Conservation (phyloP, 257 asterid genomes). For the Agastache rugosa region DNA sequence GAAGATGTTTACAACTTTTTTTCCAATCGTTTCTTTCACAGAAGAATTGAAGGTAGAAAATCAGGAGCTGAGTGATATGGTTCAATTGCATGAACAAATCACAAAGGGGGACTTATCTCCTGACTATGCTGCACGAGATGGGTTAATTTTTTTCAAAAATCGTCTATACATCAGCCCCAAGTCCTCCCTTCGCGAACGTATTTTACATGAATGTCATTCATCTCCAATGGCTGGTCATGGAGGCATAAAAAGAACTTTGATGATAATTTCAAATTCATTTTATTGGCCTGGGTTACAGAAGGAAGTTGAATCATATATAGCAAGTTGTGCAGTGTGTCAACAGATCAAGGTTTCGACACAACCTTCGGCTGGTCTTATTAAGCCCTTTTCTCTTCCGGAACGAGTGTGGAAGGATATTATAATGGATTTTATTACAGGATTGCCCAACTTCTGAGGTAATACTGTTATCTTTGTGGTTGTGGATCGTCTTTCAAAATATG, state of each 20-base stretch:
- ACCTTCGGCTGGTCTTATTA: not conserved
- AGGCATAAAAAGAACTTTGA: not conserved
- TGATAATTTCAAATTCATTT: too few species aligned
- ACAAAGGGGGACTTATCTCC: not conserved
- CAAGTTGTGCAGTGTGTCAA: not conserved
- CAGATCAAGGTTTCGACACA: not conserved
- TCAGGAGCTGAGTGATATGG: not conserved
- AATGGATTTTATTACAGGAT: not conserved
- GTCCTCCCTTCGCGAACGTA: not conserved
- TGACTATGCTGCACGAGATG: not conserved
- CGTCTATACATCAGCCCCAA: not conserved
- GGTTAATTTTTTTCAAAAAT: not conserved
- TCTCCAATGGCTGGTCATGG: not conserved
- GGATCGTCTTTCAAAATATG: not conserved
- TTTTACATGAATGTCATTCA: not conserved
- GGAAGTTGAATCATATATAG: not conserved
- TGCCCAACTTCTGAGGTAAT: not conserved
- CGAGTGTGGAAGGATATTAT: not conserved
- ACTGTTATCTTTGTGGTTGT: not conserved
- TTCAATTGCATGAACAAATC: too few species aligned
- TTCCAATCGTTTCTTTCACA: not conserved
- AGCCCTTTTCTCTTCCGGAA: not conserved
- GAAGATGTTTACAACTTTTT: not conserved
- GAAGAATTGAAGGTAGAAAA: not conserved
- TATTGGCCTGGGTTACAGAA: too few species aligned